Conservation (phyloP, 2,329 filamentous ascomycete genomes). For the Triangularia setosa region DNA sequence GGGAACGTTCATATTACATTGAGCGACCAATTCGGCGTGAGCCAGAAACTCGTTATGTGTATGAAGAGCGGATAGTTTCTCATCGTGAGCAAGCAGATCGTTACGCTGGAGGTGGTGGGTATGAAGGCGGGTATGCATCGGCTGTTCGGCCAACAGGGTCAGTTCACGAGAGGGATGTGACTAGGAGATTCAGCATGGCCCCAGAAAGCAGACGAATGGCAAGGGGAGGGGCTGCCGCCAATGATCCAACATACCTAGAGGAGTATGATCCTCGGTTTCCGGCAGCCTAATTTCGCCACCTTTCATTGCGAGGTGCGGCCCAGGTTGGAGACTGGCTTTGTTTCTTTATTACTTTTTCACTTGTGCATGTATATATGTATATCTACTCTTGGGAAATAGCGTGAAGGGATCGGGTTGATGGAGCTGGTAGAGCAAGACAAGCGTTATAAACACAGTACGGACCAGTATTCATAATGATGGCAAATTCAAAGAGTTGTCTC, state of each 20-base stretch:
- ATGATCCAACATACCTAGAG: slow-evolving; percentile 21
- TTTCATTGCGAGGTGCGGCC: neutral
- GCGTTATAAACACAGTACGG: neutral
- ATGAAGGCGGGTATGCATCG: slow-evolving; percentile 10
- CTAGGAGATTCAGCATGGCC: slow-evolving; percentile 6
- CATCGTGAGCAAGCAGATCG: slow-evolving; percentile 8
- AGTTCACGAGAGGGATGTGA: neutral
- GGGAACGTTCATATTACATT: slow-evolving; percentile 45
- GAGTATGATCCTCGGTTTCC: slow-evolving; percentile 27
- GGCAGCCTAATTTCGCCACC: slow-evolving; percentile 4
- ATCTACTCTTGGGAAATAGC: neutral
- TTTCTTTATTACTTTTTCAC: neutral
- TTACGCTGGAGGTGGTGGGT: neutral
- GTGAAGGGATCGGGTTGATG: neutral
- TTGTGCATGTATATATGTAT: neutral
- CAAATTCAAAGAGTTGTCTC: neutral
- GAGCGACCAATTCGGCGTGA: slow-evolving; percentile 34
- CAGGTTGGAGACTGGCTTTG: neutral
- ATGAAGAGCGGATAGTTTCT: slow-evolving; percentile 14
- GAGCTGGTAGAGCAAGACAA: neutral
- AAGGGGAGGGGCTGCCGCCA: neutral
- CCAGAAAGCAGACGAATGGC: neutral
- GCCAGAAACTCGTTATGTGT: slow-evolving; percentile 18
- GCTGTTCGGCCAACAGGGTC: slow-evolving; percentile 4
- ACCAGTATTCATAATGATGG: neutral